Conservation (phyloP, 306 rosid species). For the Acacia melanoxylon region DNA sequence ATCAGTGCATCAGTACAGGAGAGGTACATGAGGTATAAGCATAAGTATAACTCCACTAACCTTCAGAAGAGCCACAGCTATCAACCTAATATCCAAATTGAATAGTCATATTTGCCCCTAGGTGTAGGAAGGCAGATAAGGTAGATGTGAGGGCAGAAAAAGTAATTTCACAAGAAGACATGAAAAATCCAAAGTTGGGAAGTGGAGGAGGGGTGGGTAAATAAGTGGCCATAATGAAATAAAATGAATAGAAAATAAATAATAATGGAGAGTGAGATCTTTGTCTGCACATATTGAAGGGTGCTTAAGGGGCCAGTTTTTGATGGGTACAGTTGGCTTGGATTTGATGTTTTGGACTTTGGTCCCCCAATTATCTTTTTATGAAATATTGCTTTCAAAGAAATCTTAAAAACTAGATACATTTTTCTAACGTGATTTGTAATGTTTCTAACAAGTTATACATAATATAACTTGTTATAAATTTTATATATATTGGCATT, state of each 20-base stretch:
- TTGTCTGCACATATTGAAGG: conserved; percentile 56
- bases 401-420: no score
- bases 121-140: neutral
- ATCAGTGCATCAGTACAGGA: conserved; percentile 35
- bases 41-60: conserved; percentile 10
- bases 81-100: neutral
- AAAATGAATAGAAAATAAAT: conserved; percentile 27
- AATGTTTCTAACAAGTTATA: no score
- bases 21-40: conserved; percentile 33
- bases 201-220: conserved; percentile 13
- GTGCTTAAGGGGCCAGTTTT: conserved; percentile 43
- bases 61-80: neutral
- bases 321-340: conserved; percentile 54
- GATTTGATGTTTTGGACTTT: conserved; percentile 71
- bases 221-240: conserved; percentile 25
- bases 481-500: no score
- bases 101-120: neutral
- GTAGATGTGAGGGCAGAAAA: neutral
- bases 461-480: no score
- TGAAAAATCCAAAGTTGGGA: conserved; percentile 19
- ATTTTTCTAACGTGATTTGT: neutral
- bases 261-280: conserved; percentile 52
- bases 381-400: neutral
- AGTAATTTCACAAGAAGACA: neutral
- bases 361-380: conserved; percentile 47